Evolutionary conservation across 2,329 filamentous ascomycete genomes (phyloP), one percentile per base, ranked within the genome.

Genomic region (Stemphylium beticola): DNA sequence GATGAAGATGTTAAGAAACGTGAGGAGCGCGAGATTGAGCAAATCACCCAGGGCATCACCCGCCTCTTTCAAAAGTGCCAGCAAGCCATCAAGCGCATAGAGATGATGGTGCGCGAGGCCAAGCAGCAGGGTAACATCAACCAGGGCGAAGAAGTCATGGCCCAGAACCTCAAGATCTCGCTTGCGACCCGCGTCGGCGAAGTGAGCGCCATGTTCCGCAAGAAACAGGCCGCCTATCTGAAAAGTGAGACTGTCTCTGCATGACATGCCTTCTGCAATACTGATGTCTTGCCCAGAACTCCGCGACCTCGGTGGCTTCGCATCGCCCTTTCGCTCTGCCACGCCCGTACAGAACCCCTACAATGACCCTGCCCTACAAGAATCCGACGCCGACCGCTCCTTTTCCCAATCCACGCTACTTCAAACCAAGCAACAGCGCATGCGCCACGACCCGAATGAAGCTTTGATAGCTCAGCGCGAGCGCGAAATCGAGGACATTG

Each of bases 401-500:
- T 96, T 95, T 71, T 96, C 93, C 1, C 92, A 97, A 76, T 90
- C 89, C 0, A 92, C 93, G 0, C 83, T 98, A 1, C 89, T 93
- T 71, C 90, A 92, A 66, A 91, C 91, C 1, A 83, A 84, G 31
- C 85, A 90, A 76, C 81, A 74, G 46, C 74, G 77, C 68, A 84
- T 84, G 62, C 83, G 85, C 52, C 78, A 90, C 26, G 85, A 87
- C 54, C 89, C 87, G 54, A 79, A 80, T 38, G 93, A 98, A 72
- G 82, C 87, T 2, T 86, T 86, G 33, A 98, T 99, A 65, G 85
- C 88, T 57, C 95, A 98, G 74, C 90, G 95, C 60, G 95, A 99
- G 77, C 88, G 90, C 36, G 95, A 98, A 76, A 99, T 99, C 68
- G 96, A 96, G 71, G 93, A 97, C 66, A 99, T 99, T 60, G 95